Conservation (phyloP, 2,329 filamentous ascomycete species). For the Aspergillus felis region DNA sequence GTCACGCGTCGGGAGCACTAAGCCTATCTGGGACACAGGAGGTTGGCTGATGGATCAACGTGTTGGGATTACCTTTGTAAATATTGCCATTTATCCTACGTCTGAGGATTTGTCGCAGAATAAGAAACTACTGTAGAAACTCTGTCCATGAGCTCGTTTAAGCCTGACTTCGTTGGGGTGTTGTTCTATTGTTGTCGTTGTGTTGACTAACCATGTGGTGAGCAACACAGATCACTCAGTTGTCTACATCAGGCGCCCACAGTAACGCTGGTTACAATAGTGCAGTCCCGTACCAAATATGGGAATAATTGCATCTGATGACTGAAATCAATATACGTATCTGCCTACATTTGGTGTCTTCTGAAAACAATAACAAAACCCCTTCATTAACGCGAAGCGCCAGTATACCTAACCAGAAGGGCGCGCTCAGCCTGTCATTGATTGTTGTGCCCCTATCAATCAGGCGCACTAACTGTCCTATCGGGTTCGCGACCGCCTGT, state of each 20-base stretch:
- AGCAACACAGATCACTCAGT: not conserved
- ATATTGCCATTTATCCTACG: not conserved
- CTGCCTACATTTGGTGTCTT: not conserved
- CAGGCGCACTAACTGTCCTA: not conserved
- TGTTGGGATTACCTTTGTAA: constrained; percentile 3
- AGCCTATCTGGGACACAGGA: constrained; percentile 18
- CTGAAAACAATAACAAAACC: not conserved
- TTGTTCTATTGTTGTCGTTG: not conserved
- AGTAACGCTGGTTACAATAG: not conserved
- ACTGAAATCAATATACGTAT: not conserved
- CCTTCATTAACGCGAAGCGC: constrained; percentile 13
- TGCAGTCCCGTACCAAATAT: not conserved
- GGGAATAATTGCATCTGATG: not conserved
- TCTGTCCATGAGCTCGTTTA: not conserved
- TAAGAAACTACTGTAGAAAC: not conserved
- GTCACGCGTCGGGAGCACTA: constrained; percentile 40
- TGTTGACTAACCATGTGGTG: not conserved
- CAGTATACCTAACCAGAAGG: constrained; percentile 9
- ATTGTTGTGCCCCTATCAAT: constrained; percentile 1
- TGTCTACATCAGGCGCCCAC: not conserved
- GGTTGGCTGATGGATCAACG: not conserved
- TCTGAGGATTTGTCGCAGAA: not conserved
- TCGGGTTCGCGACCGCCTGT: constrained; percentile 14
- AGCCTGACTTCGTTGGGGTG: not conserved
- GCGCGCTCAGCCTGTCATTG: constrained; percentile 1